Base-by-base conservation (phyloP, 2,329 filamentous ascomycete genomes). In the Epichloe aotearoae region DNA sequence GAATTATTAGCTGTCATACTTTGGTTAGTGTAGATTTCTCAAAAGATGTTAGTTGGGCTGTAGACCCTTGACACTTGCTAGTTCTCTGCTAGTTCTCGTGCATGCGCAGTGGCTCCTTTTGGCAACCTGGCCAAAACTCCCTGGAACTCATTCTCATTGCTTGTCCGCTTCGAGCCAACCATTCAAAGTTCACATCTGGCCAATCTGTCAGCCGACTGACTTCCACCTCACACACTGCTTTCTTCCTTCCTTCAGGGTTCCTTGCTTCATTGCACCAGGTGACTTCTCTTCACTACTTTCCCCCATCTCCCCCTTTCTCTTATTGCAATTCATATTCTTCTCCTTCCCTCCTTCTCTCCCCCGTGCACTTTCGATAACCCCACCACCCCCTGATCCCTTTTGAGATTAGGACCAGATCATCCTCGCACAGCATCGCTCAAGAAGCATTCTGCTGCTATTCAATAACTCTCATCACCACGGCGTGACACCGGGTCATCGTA, bases 341-440 rank as follows among this genome's bases (percentile, higher is more conserved):
- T 14, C 39, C 38, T 30, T 17, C 7, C 14, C 15, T 43, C 34
- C 20, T 37, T 49, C 30, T 44, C 23, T 19, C n/a, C 8, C 8
- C 47, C 45, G 47, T 50, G 54, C 26, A 15, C 26, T 36, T 45
- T 40, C 11, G 20, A 36, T 46, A 45, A 50, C 52, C 51, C 52
- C 47, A 49, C 46, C 48, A 26, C 54, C 52, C 44, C 52, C 55
- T 48, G 50, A 55, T 52, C 47, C 44, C 49, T 53, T 48, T 44
- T 49, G 52, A 30, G 50, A 54, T 44, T 33, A 44, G 47, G 40
- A 42, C 40, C 10, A 11, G 17, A 11, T 36, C 40, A 36, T 46
- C 45, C 11, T 38, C 41, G 37, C 51, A 40, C 39, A 40, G 46
- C 14, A 55, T 34, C 42, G 43, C 47, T 52, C 17, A 46, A 46